Conservation (phyloP, 2,329 filamentous ascomycete species). For the Aspergillus fumigatiaffinis region DNA sequence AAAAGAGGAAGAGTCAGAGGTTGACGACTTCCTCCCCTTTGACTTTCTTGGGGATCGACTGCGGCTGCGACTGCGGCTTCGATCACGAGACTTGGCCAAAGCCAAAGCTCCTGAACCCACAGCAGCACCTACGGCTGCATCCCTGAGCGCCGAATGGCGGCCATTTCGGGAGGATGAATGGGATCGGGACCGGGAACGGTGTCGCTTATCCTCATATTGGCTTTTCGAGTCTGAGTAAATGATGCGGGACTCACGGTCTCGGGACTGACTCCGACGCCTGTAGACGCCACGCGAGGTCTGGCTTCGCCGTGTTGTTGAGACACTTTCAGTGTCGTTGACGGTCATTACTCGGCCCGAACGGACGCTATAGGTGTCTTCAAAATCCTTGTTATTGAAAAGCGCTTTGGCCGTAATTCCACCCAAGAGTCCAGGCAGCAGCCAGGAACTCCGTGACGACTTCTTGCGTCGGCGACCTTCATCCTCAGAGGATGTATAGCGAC, state of each 20-base stretch:
- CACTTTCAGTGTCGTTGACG: conserved; percentile 24
- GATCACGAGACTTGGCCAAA: conserved; percentile 21
- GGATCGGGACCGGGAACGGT: conserved; percentile 37
- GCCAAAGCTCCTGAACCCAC: conserved; percentile 27
- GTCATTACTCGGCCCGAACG: conserved; percentile 47
- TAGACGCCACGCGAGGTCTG: conserved; percentile 43
- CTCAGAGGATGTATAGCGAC: conserved; percentile 53
- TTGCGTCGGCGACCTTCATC: conserved; percentile 46
- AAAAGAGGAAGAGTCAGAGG: conserved; percentile 56
- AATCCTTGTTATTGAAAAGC: conserved; percentile 52
- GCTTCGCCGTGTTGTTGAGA: conserved; percentile 32
- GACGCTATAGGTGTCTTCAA: conserved; percentile 59
- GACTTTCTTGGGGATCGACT: conserved; percentile 34
- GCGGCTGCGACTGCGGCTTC: conserved; percentile 23
- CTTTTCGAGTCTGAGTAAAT: conserved; percentile 25
- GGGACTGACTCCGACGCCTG: conserved; percentile 26
- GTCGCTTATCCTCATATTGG: conserved; percentile 22
- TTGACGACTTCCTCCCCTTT: conserved; percentile 40
- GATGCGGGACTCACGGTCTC: conserved; percentile 31
- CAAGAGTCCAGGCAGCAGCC: conserved; percentile 53
- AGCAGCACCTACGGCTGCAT: conserved; percentile 37
- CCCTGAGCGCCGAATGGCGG: conserved; percentile 25
- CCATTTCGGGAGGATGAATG: conserved; percentile 32
- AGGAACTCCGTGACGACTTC: conserved; percentile 45
- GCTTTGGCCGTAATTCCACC: conserved; percentile 55